These are phyloP conservation scores for Tricholoma flavovirens DNA, from an alignment of 768 basidiomycete species.

Conservation along the genomic window DNA sequence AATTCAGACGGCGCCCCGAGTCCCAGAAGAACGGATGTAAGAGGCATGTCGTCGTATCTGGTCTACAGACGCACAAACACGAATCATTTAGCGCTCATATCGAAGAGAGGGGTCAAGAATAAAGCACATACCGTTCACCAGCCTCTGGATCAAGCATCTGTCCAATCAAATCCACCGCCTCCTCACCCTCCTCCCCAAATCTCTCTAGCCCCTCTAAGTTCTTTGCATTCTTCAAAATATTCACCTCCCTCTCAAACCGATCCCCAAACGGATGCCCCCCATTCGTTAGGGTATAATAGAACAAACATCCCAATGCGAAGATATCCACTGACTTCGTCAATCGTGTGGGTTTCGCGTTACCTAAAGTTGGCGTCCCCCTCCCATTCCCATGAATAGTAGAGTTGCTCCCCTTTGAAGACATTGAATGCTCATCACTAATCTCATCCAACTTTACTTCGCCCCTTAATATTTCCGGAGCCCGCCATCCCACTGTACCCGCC, in stretches of 20 bases:
- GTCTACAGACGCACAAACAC: slow-evolving; percentile 41
- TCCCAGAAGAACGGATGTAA: slow-evolving; percentile 98
- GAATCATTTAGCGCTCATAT: neutral
- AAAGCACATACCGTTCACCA: slow-evolving; percentile 52
- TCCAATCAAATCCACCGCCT: slow-evolving; percentile 76
- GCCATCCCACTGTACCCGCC: slow-evolving; percentile 95
- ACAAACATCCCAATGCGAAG: slow-evolving; percentile 92
- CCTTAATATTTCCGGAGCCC: slow-evolving; percentile 91
- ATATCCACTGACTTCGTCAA: slow-evolving; percentile 96
- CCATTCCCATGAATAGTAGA: slow-evolving; percentile 37
- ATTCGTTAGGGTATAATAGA: slow-evolving; percentile 86
- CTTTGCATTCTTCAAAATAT: slow-evolving; percentile 83
- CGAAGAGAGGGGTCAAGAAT: neutral
- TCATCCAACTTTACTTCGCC: slow-evolving; percentile 95
- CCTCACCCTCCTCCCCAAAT: slow-evolving; percentile 92
- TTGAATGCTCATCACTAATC: slow-evolving; percentile 55
- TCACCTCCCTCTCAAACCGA: slow-evolving; percentile 87
- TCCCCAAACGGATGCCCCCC: slow-evolving; percentile 95
- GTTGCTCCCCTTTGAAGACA: slow-evolving; percentile 62
- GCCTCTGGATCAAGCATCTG: slow-evolving; percentile 79
- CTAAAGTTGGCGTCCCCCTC: slow-evolving; percentile 10
- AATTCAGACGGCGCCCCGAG: slow-evolving; percentile 73
- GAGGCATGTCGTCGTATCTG: slow-evolving; percentile 82
- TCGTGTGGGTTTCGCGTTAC: slow-evolving; percentile 47
- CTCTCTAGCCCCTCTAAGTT: slow-evolving; percentile 63